Percentiles rank a stretch among this genome's conserved stretches.
Evolutionary conservation across 2,329 filamentous ascomycete genomes (phyloP).

Genomic region (Cercospora citrullina): DNA sequence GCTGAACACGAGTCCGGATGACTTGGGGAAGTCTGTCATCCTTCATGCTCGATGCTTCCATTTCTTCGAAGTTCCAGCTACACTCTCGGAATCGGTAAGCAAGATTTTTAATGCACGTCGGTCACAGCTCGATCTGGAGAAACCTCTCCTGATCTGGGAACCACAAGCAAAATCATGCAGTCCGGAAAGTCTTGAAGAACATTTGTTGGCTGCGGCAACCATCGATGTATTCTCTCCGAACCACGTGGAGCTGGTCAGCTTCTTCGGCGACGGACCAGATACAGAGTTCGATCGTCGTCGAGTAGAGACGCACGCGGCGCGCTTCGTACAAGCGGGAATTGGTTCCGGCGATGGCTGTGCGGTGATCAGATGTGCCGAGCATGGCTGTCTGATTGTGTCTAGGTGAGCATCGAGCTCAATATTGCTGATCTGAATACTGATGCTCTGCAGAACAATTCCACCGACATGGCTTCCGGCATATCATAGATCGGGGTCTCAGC

Average conservation of each 20-base stretch:
- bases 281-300: conserved; percentile 16
- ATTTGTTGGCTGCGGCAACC: conserved; percentile 19
- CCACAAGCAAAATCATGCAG: conserved; percentile 34
- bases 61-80: conserved; percentile 32
- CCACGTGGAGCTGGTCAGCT: conserved; percentile 31
- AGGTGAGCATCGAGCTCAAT: neutral
- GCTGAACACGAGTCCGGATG: conserved; percentile 21
- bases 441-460: neutral
- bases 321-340: conserved; percentile 24
- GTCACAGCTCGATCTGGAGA: neutral
- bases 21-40: conserved; percentile 16
- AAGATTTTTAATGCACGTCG: conserved; percentile 10
- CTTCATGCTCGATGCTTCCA: conserved; percentile 24
- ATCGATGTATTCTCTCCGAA: conserved; percentile 37
- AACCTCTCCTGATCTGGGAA: conserved; percentile 33
- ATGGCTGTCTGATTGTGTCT: conserved; percentile 31
- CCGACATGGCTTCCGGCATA: conserved; percentile 30
- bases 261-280: conserved; percentile 23
- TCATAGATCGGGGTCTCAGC: conserved; percentile 12
- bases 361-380: conserved; percentile 27
- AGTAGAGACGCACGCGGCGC: conserved; percentile 27
- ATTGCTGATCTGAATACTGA: neutral
- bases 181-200: conserved; percentile 22
- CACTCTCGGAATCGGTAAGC: conserved; percentile 19
- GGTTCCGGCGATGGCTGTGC: conserved; percentile 25